A percentile compares a stretch with the other conserved stretches of the same genome.
Evolutionary conservation across 352 stramenopile genomes (phyloP).

Genomic region (Phytopythium kandeliae): DNA sequence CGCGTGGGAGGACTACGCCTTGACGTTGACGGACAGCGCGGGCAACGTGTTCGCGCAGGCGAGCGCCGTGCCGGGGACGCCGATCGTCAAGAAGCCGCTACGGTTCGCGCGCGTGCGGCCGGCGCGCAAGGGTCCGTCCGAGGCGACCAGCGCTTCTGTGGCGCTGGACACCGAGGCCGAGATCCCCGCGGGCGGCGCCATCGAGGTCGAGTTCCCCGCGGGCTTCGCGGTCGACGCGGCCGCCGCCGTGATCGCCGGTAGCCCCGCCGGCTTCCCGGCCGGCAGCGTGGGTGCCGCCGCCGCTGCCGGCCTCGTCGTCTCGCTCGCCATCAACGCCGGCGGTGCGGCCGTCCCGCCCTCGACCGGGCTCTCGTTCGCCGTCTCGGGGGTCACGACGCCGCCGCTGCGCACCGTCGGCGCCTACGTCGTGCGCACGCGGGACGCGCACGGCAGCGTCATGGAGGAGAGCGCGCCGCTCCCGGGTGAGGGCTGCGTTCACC

Average conservation of each 20-base stretch:
- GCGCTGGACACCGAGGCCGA: conserved; percentile 26
- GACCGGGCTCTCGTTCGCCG: conserved; percentile 24
- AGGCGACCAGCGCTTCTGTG: conserved; percentile 30
- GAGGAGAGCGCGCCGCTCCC: conserved; percentile 46
- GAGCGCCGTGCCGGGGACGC: conserved; percentile 34
- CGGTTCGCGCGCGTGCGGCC: conserved; percentile 43
- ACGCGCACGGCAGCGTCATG: conserved; percentile 32
- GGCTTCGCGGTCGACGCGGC: conserved; percentile 26
- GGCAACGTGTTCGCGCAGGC: conserved; percentile 37
- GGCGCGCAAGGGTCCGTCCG: conserved; percentile 25
- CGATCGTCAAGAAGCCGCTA: conserved; percentile 64
- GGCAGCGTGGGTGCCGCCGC: conserved; percentile 22
- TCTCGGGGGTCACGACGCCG: conserved; percentile 49
- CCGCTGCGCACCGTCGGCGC: conserved; percentile 27
- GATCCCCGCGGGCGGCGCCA: conserved; percentile 33
- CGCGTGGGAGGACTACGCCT: conserved; percentile 33
- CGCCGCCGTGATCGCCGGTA: conserved; percentile 10
- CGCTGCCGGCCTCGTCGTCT: conserved; percentile 18
- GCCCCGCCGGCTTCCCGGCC: conserved; percentile 24
- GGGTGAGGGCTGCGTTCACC: conserved; percentile 52
- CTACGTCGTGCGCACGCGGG: conserved; percentile 49
- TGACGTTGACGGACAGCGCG: conserved; percentile 29
- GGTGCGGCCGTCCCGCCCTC: conserved; percentile 18
- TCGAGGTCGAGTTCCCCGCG: conserved; percentile 46
- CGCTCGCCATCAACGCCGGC: conserved; percentile 25